Percentiles rank a stretch among this genome's conserved stretches.
phyloP scores from a whole-genome alignment of 805 yeast species.

The Wickerhamiella vanderwaltii region DNA sequence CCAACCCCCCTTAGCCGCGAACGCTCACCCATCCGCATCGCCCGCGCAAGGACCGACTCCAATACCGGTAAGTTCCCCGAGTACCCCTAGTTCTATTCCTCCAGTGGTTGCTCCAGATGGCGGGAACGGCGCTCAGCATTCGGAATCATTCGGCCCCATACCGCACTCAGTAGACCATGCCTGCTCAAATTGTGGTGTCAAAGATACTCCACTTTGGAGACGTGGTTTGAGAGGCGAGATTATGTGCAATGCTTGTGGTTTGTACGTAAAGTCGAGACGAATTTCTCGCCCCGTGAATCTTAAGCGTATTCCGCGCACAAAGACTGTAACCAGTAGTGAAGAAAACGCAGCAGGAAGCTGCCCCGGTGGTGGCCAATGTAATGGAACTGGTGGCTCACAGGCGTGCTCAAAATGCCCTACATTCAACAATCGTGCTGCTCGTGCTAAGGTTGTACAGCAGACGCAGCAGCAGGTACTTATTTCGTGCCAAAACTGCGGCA shows the following conservation, averaged over 20 bases:
- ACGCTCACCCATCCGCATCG: background rate
- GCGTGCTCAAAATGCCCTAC: conserved; percentile 81
- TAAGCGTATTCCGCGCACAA: conserved; percentile 30
- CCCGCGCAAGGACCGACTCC: background rate
- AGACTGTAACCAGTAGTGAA: conserved; percentile 9
- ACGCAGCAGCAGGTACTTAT: conserved; percentile 36
- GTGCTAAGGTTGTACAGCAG: conserved; percentile 5
- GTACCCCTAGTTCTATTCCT: background rate
- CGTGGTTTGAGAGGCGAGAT: conserved; percentile 86
- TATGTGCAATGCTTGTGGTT: conserved; percentile 92
- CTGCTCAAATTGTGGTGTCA: conserved; percentile 86
- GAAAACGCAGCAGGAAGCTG: conserved; percentile 38
- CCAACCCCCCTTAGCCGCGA: background rate
- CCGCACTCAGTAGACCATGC: conserved; percentile 22
- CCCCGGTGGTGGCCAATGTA: conserved; percentile 67
- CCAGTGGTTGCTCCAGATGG: background rate
- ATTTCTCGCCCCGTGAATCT: conserved; percentile 54
- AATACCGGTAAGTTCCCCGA: background rate
- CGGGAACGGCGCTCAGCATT: background rate
- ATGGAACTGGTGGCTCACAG: conserved; percentile 75
- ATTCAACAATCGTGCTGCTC: conserved; percentile 46
- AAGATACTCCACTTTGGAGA: conserved; percentile 90
- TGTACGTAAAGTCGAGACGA: conserved; percentile 51
- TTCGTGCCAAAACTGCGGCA: conserved; percentile 73
- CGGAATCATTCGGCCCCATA: too few species aligned